Evolutionary conservation across 2,329 filamentous ascomycete genomes (phyloP).

Genomic region (Trematosphaeria pertusa): DNA sequence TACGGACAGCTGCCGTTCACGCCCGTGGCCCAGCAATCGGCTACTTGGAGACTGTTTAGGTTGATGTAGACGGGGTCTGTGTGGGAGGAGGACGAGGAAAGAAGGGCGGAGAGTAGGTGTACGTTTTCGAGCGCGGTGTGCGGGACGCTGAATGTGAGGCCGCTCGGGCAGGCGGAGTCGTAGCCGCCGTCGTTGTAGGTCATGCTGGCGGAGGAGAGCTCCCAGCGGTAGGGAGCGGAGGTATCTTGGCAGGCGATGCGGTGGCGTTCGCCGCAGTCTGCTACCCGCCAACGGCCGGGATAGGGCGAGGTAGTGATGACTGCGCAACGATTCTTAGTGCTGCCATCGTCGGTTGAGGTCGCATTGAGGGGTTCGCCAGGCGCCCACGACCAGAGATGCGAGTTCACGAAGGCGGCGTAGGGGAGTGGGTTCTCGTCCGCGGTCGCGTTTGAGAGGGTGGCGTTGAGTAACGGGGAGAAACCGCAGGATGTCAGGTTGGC

Average conservation of each 20-base stretch:
- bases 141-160: conserved; percentile 63
- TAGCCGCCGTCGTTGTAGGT: conserved; percentile 54
- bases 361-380: conserved; percentile 61
- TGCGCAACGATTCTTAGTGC: conserved; percentile 59
- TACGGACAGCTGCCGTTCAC: conserved; percentile 67
- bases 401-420: conserved; percentile 60
- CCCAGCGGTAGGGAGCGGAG: conserved; percentile 65
- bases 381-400: conserved; percentile 67
- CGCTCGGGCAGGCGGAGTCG: conserved; percentile 57
- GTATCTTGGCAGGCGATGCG: conserved; percentile 64
- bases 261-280: conserved; percentile 60
- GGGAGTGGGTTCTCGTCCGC: conserved; percentile 56
- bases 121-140: conserved; percentile 69
- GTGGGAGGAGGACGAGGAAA: conserved; percentile 15
- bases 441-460: conserved; percentile 59
- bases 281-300: conserved; percentile 64
- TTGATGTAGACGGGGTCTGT: conserved; percentile 60
- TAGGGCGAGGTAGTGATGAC: conserved; percentile 55
- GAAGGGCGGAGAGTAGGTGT: conserved; percentile 56
- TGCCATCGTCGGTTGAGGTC: conserved; percentile 33
- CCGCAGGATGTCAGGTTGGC: conserved; percentile 62
- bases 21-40: conserved; percentile 66
- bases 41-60: conserved; percentile 64
- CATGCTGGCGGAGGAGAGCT: conserved; percentile 52
- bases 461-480: conserved; percentile 66